Evolutionary conservation across 495 filamentous ascomycete genomes (phyloP), one percentile per base, ranked within the genome.

Genomic region (Thermothielavioides terrestris): DNA sequence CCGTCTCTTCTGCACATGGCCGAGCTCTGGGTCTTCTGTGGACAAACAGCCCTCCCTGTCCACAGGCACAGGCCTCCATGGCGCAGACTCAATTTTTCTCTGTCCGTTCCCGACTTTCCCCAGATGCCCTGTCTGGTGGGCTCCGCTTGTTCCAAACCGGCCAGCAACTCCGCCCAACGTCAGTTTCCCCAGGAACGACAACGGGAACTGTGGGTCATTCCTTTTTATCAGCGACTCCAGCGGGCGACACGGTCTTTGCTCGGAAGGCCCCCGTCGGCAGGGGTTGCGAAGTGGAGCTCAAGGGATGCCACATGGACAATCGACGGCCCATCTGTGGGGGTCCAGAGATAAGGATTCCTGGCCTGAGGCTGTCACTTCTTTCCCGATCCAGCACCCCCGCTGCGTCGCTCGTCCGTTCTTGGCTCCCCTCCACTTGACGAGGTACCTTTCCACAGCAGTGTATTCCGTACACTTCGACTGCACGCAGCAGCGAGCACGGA

Each of bases 301-400:
- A 52, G 35, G 30, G 39, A 56, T 55, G 54, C 61, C 61, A 64
- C 61, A 64, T 64, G 61, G 59, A 53, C 50, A 42, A 58, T 42
- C 49, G 58, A 28, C 38, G 49, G 52, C 8, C 14, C 40, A 21
- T 7, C 45, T 58, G 61, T 61, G 61, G 61, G 61, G 61, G 61
- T 64, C 56, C 58, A 58, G n/a, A 58, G 61, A 64, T 64, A 64
- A 64, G 61, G 37, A 36, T 54, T 64, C 49, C 14, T 27, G 15
- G 54, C 55, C 53, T 61, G 41, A 55, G 55, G 51, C 50, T 35
- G 23, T 14, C 15, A n/a, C 2, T 25, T 30, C 25, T 32, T 4
- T 8, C 6, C 30, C 32, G 23, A 52, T 37, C 42, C 49, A 55
- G 17, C 39, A 59, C 53, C 49, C 34, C 58, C 55, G 49, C 36